Base-by-base conservation (phyloP, 116 monocot species). In the Cymodocea nodosa region DNA sequence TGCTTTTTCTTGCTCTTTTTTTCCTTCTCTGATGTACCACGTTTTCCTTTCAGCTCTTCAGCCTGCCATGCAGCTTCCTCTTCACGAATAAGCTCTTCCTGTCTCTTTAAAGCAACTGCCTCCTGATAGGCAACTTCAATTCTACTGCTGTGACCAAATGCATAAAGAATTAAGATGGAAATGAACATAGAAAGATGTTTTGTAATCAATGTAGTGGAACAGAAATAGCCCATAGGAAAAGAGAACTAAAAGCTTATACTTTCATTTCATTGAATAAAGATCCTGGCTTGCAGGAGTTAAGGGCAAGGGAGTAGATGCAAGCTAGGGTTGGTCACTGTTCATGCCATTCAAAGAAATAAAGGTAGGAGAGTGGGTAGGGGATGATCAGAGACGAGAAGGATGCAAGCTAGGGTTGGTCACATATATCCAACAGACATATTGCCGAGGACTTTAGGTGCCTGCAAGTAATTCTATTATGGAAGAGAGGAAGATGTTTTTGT, bases 51-150 rank as follows among this genome's bases (percentile, higher is more conserved):
- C 13, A 82, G 75, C 56, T 86, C 92, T 75, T 97, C 89, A 67
- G 83, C 89, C 63, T 78, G 81, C 36, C 82, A 77, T 51, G 93
- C 88, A 20, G 85, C 97, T 69, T 98, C 98, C 70, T 98, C 98
- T 76, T 98, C 98, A 61, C 92, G 85, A 75, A 98, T 98, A 35
- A 98, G 88, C 59, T 98, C 98, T 75, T 97, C 97, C 69, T 92
- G 98, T 69, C 98, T 88, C 77, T 89, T 98, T 22, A 98, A 76
- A 65, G 98, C 88, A 76, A 98, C 81, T 36, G 90, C 98, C 61
- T 98, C 98, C 59, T 98, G 88, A 70, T 98, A 84, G 10, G 88
- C 81, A 70, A 98, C 89, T 50, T 98, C 98, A 68, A 98, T 86
- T 77, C 71, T 79, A 82, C 92, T 98, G 90, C 78, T 80, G 75